Evolutionary conservation across 495 filamentous ascomycete genomes (phyloP), one percentile per base, ranked within the genome.

Genomic region (Podospora appendiculata): DNA sequence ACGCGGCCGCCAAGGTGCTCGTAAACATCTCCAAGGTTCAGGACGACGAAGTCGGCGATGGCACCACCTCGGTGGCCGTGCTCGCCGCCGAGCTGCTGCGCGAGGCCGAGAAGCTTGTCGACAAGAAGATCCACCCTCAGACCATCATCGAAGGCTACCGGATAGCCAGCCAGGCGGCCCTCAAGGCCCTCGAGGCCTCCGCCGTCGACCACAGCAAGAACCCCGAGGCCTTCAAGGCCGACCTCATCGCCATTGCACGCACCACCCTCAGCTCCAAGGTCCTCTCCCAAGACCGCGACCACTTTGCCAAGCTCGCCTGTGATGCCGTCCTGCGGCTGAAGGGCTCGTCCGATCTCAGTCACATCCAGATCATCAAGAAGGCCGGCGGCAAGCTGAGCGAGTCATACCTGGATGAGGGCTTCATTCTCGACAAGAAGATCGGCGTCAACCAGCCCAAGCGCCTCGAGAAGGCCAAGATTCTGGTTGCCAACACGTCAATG

Each of bases 1-100:
- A 98, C 69, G 93, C 93, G 17, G 93, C 93, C 0, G 93, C 93
- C 18, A 98, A 98, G 73, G 88, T 92, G 3, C 80, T 98, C 43
- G 93, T 98, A 58, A 98, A 98, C 68, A 97, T 98, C 64, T 97
- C 93, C 47, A 98, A 98, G 74, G 93, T 98, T 4, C 93, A 98
- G 67, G 93, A 98, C 64, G 93, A 98, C 66, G 94, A 97, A 64
- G 93, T 97, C 18, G 93, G 93, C 58, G 93, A 98, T 62, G 93
- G 93, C 9, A 98, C 93, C 32, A 78, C 74, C 3, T 81, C 78
- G 8, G 93, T 98, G 14, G 84, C 93, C 32, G 94, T 98, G 11
- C 75, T 98, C 55, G 90, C 93, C 17, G 94, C 93, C 18, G 93
- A 98, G 74, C 79, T 98, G 41, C 79, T 98, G 46, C 87, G 94